Evolutionary conservation across 306 rosid genomes (phyloP).

Genomic region (Pueraria montana): DNA sequence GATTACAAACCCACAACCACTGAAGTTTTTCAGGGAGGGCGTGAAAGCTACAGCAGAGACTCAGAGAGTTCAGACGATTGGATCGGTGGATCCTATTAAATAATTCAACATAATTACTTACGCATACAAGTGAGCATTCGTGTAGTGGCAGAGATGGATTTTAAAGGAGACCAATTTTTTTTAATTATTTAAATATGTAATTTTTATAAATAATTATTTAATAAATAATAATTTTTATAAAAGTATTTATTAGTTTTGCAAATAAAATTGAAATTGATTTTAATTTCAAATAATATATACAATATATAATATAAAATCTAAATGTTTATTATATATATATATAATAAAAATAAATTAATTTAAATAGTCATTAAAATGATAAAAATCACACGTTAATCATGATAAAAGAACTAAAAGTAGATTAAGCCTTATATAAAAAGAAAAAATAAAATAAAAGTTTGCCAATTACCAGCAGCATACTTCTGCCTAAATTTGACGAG

Average conservation of each 20-base stretch:
- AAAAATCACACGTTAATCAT: neutral
- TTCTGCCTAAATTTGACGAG: neutral
- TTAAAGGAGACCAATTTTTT: too few relatives aligned
- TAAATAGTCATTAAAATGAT: neutral
- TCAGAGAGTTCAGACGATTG: neutral
- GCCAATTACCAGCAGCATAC: neutral
- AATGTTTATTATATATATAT: too few relatives aligned
- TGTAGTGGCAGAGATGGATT: too few relatives aligned
- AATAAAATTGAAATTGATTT: too few relatives aligned
- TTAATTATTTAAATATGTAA: too few relatives aligned
- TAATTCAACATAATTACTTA: neutral
- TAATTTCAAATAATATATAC: too few relatives aligned
- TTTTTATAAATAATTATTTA: too few relatives aligned
- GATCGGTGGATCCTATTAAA: neutral
- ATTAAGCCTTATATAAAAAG: neutral
- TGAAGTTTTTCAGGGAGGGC: neutral
- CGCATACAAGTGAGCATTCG: neutral
- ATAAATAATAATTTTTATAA: too few relatives aligned
- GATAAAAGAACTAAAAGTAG: neutral
- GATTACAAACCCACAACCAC: constrained; percentile 14
- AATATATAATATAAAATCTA: too few relatives aligned
- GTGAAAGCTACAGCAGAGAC: neutral
- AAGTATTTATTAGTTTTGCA: too few relatives aligned
- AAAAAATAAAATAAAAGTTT: neutral
- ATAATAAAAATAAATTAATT: too few relatives aligned